Evolutionary conservation across 2,329 filamentous ascomycete genomes (phyloP).

Genomic region (Dactylellina parvicollis): DNA sequence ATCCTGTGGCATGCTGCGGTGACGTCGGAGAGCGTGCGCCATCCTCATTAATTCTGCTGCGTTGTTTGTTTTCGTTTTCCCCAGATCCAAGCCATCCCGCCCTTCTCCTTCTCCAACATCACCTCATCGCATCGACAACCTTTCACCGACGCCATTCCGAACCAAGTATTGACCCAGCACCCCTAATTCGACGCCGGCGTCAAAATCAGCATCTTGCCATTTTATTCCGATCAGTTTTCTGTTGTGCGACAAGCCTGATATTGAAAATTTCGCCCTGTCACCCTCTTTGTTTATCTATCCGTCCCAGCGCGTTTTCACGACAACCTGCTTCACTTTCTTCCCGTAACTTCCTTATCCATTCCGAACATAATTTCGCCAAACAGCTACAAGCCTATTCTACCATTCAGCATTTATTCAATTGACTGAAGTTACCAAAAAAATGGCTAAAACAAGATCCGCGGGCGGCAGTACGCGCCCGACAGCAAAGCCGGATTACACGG

Average conservation of each 20-base stretch:
- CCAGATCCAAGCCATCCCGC: background rate
- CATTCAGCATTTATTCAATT: background rate
- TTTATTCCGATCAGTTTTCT: background rate
- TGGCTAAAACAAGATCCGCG: slow-evolving; percentile 33
- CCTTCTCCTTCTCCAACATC: slow-evolving; percentile 2
- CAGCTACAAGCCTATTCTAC: too few relatives aligned
- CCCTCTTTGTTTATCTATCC: background rate
- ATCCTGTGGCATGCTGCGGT: background rate
- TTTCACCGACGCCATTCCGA: background rate
- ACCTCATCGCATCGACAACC: slow-evolving; percentile 25
- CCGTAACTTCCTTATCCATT: background rate
- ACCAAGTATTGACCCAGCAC: too few relatives aligned
- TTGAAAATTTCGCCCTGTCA: slow-evolving; percentile 5
- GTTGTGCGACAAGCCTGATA: slow-evolving; percentile 7
- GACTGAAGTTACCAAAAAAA: slow-evolving; percentile 1
- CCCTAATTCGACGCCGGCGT: background rate
- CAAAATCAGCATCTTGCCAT: background rate
- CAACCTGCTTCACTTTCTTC: background rate
- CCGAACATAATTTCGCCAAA: too few relatives aligned
- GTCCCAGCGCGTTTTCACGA: slow-evolving; percentile 1
- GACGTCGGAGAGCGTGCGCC: background rate
- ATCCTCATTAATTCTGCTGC: background rate
- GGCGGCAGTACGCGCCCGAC: slow-evolving; percentile 30
- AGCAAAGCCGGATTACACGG: slow-evolving; percentile 42
- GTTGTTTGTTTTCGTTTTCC: background rate